Evolutionary conservation across 2,329 filamentous ascomycete species (phyloP), one percentile per base, ranked within the genome.

Genomic region (Phialophora expanda): DNA sequence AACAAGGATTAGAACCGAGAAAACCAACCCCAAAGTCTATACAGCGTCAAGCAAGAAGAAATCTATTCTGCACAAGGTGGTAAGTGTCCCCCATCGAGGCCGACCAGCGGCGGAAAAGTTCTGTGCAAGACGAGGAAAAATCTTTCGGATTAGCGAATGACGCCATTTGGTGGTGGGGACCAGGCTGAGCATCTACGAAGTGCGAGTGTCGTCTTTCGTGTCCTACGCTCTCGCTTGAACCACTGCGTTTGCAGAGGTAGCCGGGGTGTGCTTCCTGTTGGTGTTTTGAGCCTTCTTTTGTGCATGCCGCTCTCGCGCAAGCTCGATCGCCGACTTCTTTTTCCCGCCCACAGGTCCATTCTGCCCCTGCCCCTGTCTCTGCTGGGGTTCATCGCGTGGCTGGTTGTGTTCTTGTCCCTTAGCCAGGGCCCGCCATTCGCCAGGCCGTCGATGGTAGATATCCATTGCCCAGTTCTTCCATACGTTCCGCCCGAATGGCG

Each of bases 401-500:
- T 68, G 65, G 28, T 64, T 62, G 56, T 75, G 66, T 64, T 72
- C 71, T 59, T 64, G 55, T 78, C 85, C 85, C 56, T 87, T 88
- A 11, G 85, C 85, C 70, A 86, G 83, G 64, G 80, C 81, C 64
- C 88, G 81, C 89, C 89, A 92, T 63, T 90, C 87, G 5, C 79
- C 81, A 48, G 86, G 80, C 60, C 83, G 80, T 30, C 87, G 81
- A 74, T 88, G 89, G 76, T 89, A 91, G 5, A 89, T 77, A 76
- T 92, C 89, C 85, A 91, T 89, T 41, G 82, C 84, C 89, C 89
- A 92, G 73, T 91, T 91, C 69, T 87, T 83, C 88, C 89, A 91
- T 11, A 91, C 88, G 2, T 86, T 87, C 38, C 89, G 80, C 1
- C 89, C 89, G 24, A 87, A 82, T 41, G 84, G 85, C 1, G 85